These are phyloP conservation scores for Seminavis robusta DNA, from an alignment of 108 stramenopile genomes.

Conservation along the genomic window DNA sequence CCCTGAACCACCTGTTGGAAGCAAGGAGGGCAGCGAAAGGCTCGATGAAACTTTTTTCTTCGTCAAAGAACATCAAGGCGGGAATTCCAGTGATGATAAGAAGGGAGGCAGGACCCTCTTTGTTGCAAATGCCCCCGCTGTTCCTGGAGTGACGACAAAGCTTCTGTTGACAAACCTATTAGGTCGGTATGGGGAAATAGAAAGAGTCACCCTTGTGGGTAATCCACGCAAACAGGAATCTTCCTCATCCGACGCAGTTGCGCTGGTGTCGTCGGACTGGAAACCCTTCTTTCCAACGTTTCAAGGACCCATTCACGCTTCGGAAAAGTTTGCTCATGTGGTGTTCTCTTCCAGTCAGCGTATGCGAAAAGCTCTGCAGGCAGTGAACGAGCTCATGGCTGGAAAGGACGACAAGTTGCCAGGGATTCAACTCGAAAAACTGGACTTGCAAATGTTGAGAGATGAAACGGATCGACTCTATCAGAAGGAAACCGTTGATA, in stretches of 20 bases:
- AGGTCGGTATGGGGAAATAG: constrained; percentile 64
- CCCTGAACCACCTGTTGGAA: constrained; percentile 14
- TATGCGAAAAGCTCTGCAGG: constrained; percentile 50
- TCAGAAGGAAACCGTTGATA: constrained; percentile 2
- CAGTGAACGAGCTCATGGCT: constrained; percentile 40
- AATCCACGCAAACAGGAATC: constrained; percentile 50
- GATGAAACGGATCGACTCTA: constrained; percentile 30
- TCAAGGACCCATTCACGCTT: constrained; percentile 14
- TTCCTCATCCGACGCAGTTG: constrained; percentile 1
- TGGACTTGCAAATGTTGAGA: constrained; percentile 50
- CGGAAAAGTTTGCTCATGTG: constrained; percentile 77
- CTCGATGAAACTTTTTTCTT: constrained; percentile 69
- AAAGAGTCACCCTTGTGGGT: constrained; percentile 65
- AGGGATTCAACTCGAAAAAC: constrained; percentile 26
- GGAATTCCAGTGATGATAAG: constrained; percentile 3
- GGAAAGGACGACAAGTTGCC: constrained; percentile 11
- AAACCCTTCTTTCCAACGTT: constrained; percentile 22
- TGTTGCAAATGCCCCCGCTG: constrained; percentile 75
- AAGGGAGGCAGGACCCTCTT: constrained; percentile 32
- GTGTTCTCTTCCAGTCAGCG: constrained; percentile 68
- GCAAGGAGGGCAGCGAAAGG: background rate
- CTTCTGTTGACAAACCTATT: constrained; percentile 59
- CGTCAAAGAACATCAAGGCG: constrained; percentile 67
- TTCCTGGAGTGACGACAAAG: constrained; percentile 62
- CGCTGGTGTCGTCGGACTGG: constrained; percentile 14